Percentiles rank a stretch among this genome's conserved stretches.
These are phyloP conservation scores for Capsicum baccatum DNA, from an alignment of 257 asterid genomes.

Conservation along the genomic window DNA sequence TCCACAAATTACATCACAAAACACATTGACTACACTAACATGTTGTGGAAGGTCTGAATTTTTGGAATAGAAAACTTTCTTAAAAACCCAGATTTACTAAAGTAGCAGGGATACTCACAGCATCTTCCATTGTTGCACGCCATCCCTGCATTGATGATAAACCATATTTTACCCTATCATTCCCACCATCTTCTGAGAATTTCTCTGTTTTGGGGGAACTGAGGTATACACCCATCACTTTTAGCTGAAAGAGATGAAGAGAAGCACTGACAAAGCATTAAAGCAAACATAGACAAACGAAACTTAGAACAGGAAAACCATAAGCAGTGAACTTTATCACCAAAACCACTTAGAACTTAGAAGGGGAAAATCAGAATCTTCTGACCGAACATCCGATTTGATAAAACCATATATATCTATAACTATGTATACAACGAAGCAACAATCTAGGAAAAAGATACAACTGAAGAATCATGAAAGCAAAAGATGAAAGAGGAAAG, in stretches of 20 bases:
- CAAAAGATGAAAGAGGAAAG: not conserved
- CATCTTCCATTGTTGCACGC: constrained; percentile 99
- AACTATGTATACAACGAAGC: not conserved
- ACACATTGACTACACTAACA: not conserved
- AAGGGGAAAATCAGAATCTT: constrained; percentile 6
- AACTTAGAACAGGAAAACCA: not conserved
- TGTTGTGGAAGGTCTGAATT: no score
- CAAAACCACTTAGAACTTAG: not conserved
- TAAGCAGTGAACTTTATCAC: not conserved
- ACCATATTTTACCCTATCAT: constrained; percentile 70
- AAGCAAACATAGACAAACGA: not conserved
- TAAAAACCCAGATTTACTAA: not conserved
- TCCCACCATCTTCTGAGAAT: constrained; percentile 83
- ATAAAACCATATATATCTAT: not conserved
- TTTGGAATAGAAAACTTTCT: no score
- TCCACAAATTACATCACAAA: constrained; percentile 19
- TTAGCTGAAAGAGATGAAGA: constrained; percentile 48
- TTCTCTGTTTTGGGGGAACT: constrained; percentile 94
- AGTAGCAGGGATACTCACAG: constrained; percentile 56
- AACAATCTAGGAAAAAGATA: constrained; percentile 13
- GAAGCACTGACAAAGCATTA: not conserved
- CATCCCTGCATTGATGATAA: constrained; percentile 97
- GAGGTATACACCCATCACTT: constrained; percentile 86
- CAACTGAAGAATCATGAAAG: constrained; percentile 19
- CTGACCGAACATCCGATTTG: not conserved